Conservation (phyloP, 257 asterid species). For the Cordia subcordata region DNA sequence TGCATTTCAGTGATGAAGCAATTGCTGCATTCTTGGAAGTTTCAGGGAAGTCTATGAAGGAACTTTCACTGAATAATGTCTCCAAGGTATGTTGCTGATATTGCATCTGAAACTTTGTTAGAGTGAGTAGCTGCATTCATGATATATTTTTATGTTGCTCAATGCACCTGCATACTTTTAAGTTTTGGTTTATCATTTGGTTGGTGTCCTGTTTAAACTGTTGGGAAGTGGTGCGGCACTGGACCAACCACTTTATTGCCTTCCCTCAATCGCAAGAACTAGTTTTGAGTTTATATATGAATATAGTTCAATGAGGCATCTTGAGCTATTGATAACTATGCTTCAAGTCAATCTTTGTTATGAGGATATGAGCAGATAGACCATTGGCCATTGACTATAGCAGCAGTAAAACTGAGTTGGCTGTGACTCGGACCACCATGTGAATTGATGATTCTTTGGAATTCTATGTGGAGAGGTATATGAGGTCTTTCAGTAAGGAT, state of each 20-base stretch:
- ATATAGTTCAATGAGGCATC: no score
- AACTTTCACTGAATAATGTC: conserved; percentile 59
- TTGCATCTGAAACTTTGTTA: background rate
- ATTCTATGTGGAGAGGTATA: no score
- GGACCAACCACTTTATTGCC: background rate
- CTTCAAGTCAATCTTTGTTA: no score
- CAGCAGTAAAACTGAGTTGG: no score
- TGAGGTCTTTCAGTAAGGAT: no score
- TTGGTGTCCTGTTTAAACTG: background rate
- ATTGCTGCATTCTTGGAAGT: conserved; percentile 77
- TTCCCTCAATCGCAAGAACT: background rate
- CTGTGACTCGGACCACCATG: no score
- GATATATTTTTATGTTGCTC: background rate
- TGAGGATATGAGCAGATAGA: no score
- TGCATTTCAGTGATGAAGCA: conserved; percentile 60
- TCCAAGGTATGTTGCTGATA: conserved; percentile 40
- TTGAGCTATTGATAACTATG: no score
- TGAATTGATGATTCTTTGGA: no score
- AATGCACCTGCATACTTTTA: background rate
- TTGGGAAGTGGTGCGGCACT: background rate
- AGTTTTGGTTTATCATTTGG: background rate
- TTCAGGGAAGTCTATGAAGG: conserved; percentile 61
- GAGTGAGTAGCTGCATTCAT: background rate
- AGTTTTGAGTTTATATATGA: background rate
- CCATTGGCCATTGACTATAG: no score